Base-by-base conservation (phyloP, 2,329 filamentous ascomycete species). In the Stachybotrys elegans region DNA sequence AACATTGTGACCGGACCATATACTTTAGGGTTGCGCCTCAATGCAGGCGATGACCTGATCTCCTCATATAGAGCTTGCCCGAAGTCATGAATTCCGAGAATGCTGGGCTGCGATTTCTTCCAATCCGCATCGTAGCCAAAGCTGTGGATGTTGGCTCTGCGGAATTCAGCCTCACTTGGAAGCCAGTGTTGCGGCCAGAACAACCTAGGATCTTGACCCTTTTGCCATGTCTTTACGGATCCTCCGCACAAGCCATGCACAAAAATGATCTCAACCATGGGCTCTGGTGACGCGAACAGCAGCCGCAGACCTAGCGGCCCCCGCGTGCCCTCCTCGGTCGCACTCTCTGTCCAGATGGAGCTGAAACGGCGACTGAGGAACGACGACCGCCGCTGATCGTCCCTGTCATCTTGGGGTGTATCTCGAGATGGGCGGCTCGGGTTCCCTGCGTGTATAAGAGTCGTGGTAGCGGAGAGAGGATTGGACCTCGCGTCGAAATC, bases 131-230 rank as follows among this genome's bases (percentile, higher is more conserved):
- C 56, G 22, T 65, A 65, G 0, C 62, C 61, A 37, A 61, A 65
- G 22, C 48, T 57, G 35, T 61, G 55, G 4, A 63, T 57, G 21
- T 51, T 56, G 2, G 51, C 59, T 37, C 59, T 45, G 5, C 43
- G 22, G 8, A 67, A 53, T 0, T 51, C 59, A 0, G 51, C 40
- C n/a, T 67, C 63, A 14, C 39, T 42, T 0, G 68, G 62, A 0
- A 71, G 57, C 63, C 64, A 72, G 22, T 54, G 42, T 45, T 61
- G 49, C 0, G 69, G 69, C 70, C 69, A 72, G 47, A 66, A 72
- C 11, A 57, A 47, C 1, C 45, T 41, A 0, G 51, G 54, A 37
- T 65, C 53, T 2, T 50, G 40, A 1, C 57, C 51, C 43, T 66
- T 63, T 6, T 58, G 57, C 69, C 70, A 73, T 46, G 69, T 70